phyloP scores from a whole-genome alignment of 2,329 filamentous ascomycete species.

The Coniosporium tulheliwenetii region DNA sequence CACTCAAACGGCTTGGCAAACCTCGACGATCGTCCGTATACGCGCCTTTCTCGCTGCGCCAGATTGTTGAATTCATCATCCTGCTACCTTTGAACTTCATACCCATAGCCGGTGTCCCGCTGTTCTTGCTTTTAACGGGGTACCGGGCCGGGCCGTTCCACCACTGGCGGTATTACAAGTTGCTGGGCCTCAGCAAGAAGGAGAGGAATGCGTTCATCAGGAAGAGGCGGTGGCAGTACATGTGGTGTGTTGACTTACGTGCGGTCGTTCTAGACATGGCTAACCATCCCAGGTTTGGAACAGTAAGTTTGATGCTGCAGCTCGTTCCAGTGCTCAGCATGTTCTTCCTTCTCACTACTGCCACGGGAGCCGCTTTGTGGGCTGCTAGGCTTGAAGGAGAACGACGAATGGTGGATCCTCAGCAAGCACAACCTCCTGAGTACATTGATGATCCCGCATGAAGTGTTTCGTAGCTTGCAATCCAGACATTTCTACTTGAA shows the following conservation, averaged over 20 bases:
- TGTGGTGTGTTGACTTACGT: constrained; percentile 40
- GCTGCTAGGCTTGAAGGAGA: constrained; percentile 59
- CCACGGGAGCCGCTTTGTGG: constrained; percentile 77
- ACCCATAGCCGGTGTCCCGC: constrained; percentile 63
- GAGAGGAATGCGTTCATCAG: constrained; percentile 57
- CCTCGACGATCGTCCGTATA: constrained; percentile 64
- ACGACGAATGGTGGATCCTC: constrained; percentile 3
- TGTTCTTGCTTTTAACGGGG: constrained; percentile 80
- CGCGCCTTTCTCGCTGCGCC: constrained; percentile 78
- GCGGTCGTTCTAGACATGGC: neutral
- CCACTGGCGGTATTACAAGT: constrained; percentile 79
- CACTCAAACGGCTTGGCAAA: constrained; percentile 69
- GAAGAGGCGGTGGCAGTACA: constrained; percentile 62
- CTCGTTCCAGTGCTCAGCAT: constrained; percentile 86
- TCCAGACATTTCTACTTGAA: too few relatives aligned
- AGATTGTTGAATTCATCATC: constrained; percentile 68
- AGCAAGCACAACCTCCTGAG: neutral
- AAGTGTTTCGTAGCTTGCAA: neutral
- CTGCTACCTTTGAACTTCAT: constrained; percentile 65
- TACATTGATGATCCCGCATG: constrained; percentile 1
- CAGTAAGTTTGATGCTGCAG: constrained; percentile 67
- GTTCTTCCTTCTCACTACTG: constrained; percentile 80
- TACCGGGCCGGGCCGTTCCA: constrained; percentile 76
- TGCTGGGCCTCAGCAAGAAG: constrained; percentile 58
- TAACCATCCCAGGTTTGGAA: constrained; percentile 49